Evolutionary conservation across 768 basidiomycete genomes (phyloP), one percentile per base, ranked within the genome.

Genomic region (Kwoniella botswanensis): DNA sequence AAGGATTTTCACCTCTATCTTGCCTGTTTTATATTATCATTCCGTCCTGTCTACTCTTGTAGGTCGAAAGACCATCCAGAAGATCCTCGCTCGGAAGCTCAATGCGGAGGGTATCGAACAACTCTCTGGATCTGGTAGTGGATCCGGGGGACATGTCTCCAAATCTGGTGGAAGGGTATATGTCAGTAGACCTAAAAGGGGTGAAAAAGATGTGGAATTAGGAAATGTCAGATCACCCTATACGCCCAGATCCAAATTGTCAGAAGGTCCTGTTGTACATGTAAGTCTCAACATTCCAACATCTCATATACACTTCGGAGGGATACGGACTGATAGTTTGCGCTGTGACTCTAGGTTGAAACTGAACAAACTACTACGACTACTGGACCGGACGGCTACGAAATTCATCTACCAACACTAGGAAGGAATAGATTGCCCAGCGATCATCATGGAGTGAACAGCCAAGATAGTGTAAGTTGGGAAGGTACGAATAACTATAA

Each of bases 1-100:
- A 17, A 56, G 65, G 21, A 57, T 57, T 6, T 66, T 66, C 42
- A 57, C 65, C 42, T 57, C 65, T 12, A 58, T 66, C 54, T 35
- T 66, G 1, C 65, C 65, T 5, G 65, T 66, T 3, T 29, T 66
- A 46, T 66, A 66, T 22, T 66, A 66, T 42, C 65, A 66, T 35
- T 66, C 55, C 13, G 42, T 55, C 42, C 26, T 66, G 4, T 56
- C 54, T 2, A 66, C 65, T 4, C 55, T 66, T 2, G 55, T 66
- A 3, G 65, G 65, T 13, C 24, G 65, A 46, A 29, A 66, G 42
- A 56, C 22, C n/a, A 58, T 66, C 41, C 41, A 41, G 2, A 24
- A 43, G 35, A 56, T 66, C 12, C 54, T 66, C 12, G 42, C 56
- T 52, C 18, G 43, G 13, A 56, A 58, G 15, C 55, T 66, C 17